These are phyloP conservation scores for Salix caprea DNA, from an alignment of 345 rosid species.

Conservation along the genomic window DNA sequence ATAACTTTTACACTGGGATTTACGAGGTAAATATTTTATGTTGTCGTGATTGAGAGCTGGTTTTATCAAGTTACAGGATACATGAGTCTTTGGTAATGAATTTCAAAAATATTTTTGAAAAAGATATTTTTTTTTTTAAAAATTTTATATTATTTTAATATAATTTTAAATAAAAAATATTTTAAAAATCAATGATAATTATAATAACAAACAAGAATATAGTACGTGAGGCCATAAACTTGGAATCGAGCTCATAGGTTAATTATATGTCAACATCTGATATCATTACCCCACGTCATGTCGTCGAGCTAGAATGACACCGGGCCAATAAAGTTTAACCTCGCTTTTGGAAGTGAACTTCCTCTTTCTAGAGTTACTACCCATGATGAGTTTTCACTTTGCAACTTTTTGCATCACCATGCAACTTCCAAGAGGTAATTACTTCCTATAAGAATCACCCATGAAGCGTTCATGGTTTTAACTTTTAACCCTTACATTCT, in stretches of 20 bases:
- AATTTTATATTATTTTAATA: too few species aligned
- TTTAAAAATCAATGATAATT: too few species aligned
- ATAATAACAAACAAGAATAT: not conserved
- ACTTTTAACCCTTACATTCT: not conserved
- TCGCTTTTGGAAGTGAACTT: constrained; percentile 33
- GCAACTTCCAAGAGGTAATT: not conserved
- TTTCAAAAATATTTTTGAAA: too few species aligned
- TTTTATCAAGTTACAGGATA: not conserved
- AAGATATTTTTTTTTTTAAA: too few species aligned
- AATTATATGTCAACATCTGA: constrained; percentile 40
- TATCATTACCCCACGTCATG: constrained; percentile 49
- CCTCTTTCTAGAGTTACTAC: constrained; percentile 16
- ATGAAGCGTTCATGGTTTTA: not conserved
- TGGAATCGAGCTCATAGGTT: constrained; percentile 14
- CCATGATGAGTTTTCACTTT: constrained; percentile 15
- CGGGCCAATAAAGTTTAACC: constrained; percentile 39
- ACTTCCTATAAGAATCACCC: constrained; percentile 5
- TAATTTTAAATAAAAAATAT: too few species aligned
- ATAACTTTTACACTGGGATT: not conserved
- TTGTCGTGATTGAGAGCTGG: constrained; percentile 36
- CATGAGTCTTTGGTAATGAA: too few species aligned
- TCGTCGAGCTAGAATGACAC: constrained; percentile 53
- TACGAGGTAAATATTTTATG: not conserved
- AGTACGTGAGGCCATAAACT: constrained; percentile 32
- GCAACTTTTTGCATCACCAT: constrained; percentile 10